A percentile compares a stretch with the other conserved stretches of the same genome.
phyloP scores from a whole-genome alignment of 2,329 filamentous ascomycete species.

The Cercospora sp. region DNA sequence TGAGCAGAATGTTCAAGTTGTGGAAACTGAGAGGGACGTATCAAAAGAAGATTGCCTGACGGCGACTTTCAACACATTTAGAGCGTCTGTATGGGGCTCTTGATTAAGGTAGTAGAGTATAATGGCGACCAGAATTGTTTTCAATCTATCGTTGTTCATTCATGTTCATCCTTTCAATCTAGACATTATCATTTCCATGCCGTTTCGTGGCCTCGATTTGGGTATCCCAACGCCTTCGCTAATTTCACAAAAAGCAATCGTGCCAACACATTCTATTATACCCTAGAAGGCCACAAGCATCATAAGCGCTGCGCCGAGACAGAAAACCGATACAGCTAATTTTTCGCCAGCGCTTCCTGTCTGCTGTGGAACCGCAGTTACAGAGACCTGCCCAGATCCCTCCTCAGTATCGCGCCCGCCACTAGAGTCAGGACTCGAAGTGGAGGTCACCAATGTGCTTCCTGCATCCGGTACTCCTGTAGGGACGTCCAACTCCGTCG shows the following conservation, averaged over 20 bases:
- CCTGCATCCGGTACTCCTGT: not conserved
- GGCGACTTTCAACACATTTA: not conserved
- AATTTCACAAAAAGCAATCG: not conserved
- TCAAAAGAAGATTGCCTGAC: conserved; percentile 31
- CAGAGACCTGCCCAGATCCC: not conserved
- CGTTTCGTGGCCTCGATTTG: not conserved
- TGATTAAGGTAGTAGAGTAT: not conserved
- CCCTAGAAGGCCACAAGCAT: not conserved
- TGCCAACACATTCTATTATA: not conserved
- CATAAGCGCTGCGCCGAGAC: not conserved
- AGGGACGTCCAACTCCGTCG: not conserved
- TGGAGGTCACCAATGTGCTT: not conserved
- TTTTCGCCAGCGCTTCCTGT: not conserved
- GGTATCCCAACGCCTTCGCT: conserved; percentile 1
- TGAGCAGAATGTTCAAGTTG: conserved; percentile 55
- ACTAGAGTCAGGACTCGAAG: not conserved
- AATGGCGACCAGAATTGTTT: not conserved
- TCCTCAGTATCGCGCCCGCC: not conserved
- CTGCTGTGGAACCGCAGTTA: not conserved
- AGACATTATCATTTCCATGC: not conserved
- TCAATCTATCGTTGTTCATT: not conserved
- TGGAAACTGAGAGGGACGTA: conserved; percentile 43
- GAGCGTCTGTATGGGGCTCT: conserved; percentile 5
- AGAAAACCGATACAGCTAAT: not conserved
- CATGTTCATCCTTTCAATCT: not conserved